These are phyloP conservation scores for Gaultheria prostrata DNA, from an alignment of 148 eudicot species.

Conservation along the genomic window DNA sequence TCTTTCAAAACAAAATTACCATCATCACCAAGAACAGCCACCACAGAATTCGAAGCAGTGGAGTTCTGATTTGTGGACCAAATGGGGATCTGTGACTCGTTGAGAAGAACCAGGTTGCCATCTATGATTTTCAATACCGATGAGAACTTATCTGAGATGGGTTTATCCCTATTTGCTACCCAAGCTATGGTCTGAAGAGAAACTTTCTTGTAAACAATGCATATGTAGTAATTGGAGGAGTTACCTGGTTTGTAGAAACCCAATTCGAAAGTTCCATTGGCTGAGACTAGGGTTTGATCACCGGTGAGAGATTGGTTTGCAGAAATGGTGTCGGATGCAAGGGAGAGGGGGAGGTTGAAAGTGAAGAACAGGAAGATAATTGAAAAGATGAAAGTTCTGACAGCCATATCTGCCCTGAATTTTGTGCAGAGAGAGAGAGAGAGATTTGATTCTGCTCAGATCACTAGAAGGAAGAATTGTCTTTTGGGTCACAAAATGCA, in stretches of 20 bases:
- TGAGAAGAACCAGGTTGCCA: slow-evolving; percentile 46
- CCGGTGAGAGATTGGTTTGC: slow-evolving; percentile 39
- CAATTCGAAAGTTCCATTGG: slow-evolving; percentile 32
- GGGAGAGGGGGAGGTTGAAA: slow-evolving; percentile 11
- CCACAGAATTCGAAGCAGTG: slow-evolving; percentile 17
- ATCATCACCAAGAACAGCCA: slow-evolving; percentile 35
- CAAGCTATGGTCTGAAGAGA: slow-evolving; percentile 37
- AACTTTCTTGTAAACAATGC: slow-evolving; percentile 44
- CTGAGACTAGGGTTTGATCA: slow-evolving; percentile 39
- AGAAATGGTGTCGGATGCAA: slow-evolving; percentile 41
- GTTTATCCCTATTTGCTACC: slow-evolving; percentile 56
- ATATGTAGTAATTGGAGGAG: slow-evolving; percentile 45
- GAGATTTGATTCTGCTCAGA: background rate
- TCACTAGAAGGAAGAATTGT: background rate
- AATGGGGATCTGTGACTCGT: slow-evolving; percentile 27
- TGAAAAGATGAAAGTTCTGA: slow-evolving; percentile 1
- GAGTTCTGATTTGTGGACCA: slow-evolving; percentile 41
- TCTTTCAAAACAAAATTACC: slow-evolving; percentile 17
- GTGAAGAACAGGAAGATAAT: slow-evolving; percentile 9
- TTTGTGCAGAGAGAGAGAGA: background rate
- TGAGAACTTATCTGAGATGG: slow-evolving; percentile 28
- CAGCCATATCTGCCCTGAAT: slow-evolving; percentile 15
- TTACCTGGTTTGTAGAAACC: slow-evolving; percentile 50
- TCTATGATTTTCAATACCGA: slow-evolving; percentile 37
- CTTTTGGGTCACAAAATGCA: no score